A percentile compares a stretch with the other conserved stretches of the same genome.
phyloP scores from a whole-genome alignment of 2,329 filamentous ascomycete genomes.

The Magnaporthiopsis poae region DNA sequence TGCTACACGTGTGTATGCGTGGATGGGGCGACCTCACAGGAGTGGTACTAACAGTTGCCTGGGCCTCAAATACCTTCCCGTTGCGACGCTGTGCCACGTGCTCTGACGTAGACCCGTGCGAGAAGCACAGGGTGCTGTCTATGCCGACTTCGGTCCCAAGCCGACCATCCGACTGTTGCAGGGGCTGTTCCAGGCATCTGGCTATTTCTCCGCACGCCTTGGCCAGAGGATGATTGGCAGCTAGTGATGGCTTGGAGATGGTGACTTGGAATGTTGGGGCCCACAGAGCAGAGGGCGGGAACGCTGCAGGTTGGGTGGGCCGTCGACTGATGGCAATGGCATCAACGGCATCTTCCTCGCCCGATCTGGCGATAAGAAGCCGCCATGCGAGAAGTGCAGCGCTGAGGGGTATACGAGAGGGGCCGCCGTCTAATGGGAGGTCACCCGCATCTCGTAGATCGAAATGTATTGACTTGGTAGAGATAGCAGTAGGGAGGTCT shows the following conservation, averaged over 20 bases:
- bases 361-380: conserved; percentile 4
- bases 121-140: not conserved
- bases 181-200: not conserved
- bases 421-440: not conserved
- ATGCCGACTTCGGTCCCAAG: not conserved
- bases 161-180: not conserved
- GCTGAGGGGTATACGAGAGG: conserved; percentile 2
- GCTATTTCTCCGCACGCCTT: not conserved
- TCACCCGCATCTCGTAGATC: not conserved
- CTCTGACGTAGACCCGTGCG: not conserved
- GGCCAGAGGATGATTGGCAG: not conserved
- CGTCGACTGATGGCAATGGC: not conserved
- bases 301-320: not conserved
- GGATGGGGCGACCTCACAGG: not conserved
- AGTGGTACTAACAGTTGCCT: not conserved
- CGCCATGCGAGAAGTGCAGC: conserved; percentile 5
- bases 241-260: not conserved
- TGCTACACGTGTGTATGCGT: not conserved
- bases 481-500: not conserved
- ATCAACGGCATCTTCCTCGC: conserved; percentile 6
- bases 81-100: not conserved
- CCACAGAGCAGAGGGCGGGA: not conserved
- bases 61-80: not conserved
- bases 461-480: not conserved
- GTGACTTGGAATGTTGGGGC: not conserved